Base-by-base conservation (phyloP, 176 grass and related monocot species). In the Tillandsia fasciculata region DNA sequence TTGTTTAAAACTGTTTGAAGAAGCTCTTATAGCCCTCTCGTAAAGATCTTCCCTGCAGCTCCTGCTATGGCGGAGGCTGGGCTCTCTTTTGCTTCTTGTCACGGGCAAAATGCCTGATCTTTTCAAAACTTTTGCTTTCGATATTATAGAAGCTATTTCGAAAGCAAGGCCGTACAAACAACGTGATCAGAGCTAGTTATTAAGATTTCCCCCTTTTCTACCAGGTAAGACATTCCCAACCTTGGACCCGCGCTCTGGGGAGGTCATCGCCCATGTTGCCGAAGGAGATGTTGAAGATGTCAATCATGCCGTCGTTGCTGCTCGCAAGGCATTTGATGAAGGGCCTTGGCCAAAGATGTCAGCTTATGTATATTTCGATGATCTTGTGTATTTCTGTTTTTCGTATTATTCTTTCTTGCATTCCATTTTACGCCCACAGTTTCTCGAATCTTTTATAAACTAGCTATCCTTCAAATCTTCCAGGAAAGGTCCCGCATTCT, bases 341-440 rank as follows among this genome's bases (percentile, higher is more conserved):
- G 91, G 91, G 9, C 91, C 91, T 1, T 96, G 87, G 91, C 87
- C 87, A 22, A 74, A 69, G 72, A 88, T 96, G 87, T 82, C 91
- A 20, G 89, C 89, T 26, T 92, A 97, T 76, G 92, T 96, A 87
- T 27, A 75, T 26, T 49, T 49, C 52, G 61, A 8, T 26, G 11
- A 52, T 49, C 50, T 20, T 33, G 8, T 42, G 12, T 66, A 33
- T 48, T 2, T 71, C 65, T 50, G 7, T 11, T 48, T 20, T 8
- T 57, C 28, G 12, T 71, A 10, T 53, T 23, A 17, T 52, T 70
- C 29, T 26, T 68, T 61, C 22, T 59, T 7, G 26, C 22, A 49
- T 67, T 50, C 10, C 11, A 8, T 9, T 67, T 53, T 27, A 13
- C 64, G 26, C 3, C 12, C 47, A 28, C 47, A 17, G 15, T 10